Percentiles rank a stretch among this genome's conserved stretches.
Conservation (phyloP, 805 yeast genomes). For the Metschnikowia lachancei region DNA sequence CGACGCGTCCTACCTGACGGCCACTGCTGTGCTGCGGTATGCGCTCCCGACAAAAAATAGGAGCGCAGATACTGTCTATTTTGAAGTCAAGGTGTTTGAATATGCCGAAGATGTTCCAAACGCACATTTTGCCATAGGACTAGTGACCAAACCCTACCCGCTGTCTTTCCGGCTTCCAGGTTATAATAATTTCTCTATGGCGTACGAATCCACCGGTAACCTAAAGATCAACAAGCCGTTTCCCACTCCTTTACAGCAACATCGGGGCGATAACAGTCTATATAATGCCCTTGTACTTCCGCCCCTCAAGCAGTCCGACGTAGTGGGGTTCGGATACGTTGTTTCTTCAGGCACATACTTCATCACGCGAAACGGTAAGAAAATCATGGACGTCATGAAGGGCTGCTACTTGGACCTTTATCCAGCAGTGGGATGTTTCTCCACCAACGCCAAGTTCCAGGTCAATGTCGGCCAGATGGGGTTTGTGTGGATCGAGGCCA, state of each 20-base stretch:
- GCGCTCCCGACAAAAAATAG: conserved; percentile 39
- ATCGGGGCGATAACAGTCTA: conserved; percentile 38
- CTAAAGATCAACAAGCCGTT: conserved; percentile 66
- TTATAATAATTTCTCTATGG: conserved; percentile 62
- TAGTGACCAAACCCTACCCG: conserved; percentile 73
- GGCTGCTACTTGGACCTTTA: conserved; percentile 49
- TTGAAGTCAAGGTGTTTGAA: conserved; percentile 51
- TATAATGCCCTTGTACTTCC: conserved; percentile 49
- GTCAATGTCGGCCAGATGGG: conserved; percentile 45
- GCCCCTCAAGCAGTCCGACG: conserved; percentile 50
- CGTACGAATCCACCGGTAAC: conserved; percentile 72
- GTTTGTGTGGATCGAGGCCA: conserved; percentile 49
- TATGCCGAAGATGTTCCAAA: conserved; percentile 30
- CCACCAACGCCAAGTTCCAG: conserved; percentile 42
- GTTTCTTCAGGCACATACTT: conserved; percentile 48
- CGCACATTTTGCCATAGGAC: conserved; percentile 60
- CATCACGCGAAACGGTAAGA: conserved; percentile 56
- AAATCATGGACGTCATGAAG: conserved; percentile 48
- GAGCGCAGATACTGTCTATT: conserved; percentile 50
- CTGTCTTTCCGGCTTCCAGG: conserved; percentile 70
- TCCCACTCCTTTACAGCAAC: conserved; percentile 45
- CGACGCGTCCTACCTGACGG: conserved; percentile 39
- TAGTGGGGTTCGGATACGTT: conserved; percentile 55
- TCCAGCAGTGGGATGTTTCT: conserved; percentile 54
- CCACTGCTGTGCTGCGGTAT: conserved; percentile 39